phyloP scores from a whole-genome alignment of 352 stramenopile genomes.

The Phytophthora ramorum region DNA sequence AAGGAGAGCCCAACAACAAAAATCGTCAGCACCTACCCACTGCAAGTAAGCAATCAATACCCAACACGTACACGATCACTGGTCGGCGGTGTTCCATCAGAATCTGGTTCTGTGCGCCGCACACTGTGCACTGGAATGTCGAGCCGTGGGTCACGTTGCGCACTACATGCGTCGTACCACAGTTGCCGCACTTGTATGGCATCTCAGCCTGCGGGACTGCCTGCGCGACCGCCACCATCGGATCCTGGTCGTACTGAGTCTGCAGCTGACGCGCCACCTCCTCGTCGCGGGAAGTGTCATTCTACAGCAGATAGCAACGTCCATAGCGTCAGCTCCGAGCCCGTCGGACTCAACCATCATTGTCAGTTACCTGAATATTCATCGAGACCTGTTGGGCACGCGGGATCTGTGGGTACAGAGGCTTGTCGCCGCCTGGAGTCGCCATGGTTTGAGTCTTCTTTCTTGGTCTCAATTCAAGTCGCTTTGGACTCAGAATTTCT shows the following conservation, averaged over 20 bases:
- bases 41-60: neutral
- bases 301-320: constrained; percentile 10
- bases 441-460: constrained; percentile 12
- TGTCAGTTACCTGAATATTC: constrained; percentile 24
- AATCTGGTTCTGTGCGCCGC: constrained; percentile 71
- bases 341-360: neutral
- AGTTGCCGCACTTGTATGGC: constrained; percentile 74
- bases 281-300: constrained; percentile 55
- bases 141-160: constrained; percentile 62
- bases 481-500: constrained; percentile 20
- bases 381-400: constrained; percentile 15
- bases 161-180: constrained; percentile 66
- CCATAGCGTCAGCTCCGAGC: neutral
- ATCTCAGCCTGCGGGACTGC: constrained; percentile 42
- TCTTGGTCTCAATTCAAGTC: neutral
- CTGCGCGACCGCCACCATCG: constrained; percentile 47
- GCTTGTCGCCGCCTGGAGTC: constrained; percentile 24
- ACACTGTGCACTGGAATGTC: constrained; percentile 67
- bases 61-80: constrained; percentile 54
- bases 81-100: constrained; percentile 45
- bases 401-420: constrained; percentile 29
- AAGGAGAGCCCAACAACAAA: neutral
- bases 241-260: constrained; percentile 50
- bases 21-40: neutral
- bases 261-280: constrained; percentile 65